Evolutionary conservation across 176 grass and related monocot genomes (phyloP).

Genomic region (Hsuehochloa calcarea): DNA sequence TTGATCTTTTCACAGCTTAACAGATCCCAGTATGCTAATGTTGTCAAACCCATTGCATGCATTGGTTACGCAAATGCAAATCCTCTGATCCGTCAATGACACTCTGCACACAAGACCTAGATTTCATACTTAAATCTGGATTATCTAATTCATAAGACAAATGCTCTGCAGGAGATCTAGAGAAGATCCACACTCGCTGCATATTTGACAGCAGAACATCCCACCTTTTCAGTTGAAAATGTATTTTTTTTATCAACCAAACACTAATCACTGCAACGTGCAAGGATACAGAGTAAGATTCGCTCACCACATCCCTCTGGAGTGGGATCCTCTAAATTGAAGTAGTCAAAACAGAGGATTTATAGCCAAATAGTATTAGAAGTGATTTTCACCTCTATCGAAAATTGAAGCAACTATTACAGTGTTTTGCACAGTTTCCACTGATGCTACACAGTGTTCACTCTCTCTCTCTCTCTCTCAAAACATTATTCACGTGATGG

Average conservation of each 20-base stretch:
- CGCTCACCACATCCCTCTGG: neutral
- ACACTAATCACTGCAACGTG: neutral
- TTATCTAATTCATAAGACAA: neutral
- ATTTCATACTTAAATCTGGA: constrained; percentile 1
- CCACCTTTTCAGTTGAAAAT: neutral
- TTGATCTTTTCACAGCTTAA: neutral
- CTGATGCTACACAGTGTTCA: no score
- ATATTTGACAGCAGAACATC: neutral
- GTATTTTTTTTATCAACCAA: neutral
- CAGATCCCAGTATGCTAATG: neutral
- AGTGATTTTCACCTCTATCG: no score
- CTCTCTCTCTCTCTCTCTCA: no score
- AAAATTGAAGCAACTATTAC: no score
- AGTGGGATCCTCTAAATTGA: neutral
- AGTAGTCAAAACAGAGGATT: no score
- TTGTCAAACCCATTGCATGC: neutral
- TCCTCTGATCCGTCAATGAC: neutral
- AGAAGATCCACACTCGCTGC: neutral
- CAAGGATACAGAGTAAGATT: constrained; percentile 19
- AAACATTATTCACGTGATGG: no score
- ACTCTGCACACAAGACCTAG: neutral
- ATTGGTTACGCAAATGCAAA: neutral
- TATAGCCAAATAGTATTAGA: no score
- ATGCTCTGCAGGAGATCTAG: neutral
- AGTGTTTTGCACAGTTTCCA: no score